Evolutionary conservation across 148 eudicot species (phyloP).

Genomic region (Limonium bicolor): DNA sequence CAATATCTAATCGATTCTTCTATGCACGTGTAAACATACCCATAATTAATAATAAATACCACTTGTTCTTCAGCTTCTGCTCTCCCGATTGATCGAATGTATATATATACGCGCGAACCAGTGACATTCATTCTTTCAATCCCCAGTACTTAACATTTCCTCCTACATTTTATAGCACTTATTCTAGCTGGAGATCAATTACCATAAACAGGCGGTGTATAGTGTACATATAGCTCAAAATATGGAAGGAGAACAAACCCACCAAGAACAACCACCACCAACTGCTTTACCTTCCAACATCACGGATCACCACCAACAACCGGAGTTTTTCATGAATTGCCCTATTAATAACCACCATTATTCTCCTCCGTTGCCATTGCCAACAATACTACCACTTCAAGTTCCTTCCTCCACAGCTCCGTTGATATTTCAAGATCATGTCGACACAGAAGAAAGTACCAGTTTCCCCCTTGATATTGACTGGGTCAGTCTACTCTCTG

Average conservation of each 20-base stretch:
- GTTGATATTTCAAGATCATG: background rate
- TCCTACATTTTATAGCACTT: background rate
- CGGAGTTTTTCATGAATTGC: background rate
- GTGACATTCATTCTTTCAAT: background rate
- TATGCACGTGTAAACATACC: background rate
- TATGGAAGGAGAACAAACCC: conserved; percentile 1
- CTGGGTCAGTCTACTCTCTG: conserved; percentile 8
- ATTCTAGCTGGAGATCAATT: conserved; percentile 2
- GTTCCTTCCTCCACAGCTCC: background rate
- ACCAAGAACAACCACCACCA: conserved; percentile 4
- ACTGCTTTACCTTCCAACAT: background rate
- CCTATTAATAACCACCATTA: background rate
- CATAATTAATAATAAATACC: background rate
- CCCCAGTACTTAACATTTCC: too few relatives aligned
- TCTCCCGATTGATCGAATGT: background rate
- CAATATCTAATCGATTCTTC: background rate
- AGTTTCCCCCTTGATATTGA: conserved; percentile 3
- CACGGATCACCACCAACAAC: background rate
- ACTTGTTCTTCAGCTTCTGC: background rate
- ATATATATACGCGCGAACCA: background rate
- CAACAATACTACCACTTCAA: background rate
- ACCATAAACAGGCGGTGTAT: too few relatives aligned
- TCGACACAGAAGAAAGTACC: background rate
- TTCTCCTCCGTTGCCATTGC: background rate
- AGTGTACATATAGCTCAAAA: background rate